A percentile compares a stretch with the other conserved stretches of the same genome.
Conservation (phyloP, 2,329 filamentous ascomycete genomes). For the Leptographium galeiforme region DNA sequence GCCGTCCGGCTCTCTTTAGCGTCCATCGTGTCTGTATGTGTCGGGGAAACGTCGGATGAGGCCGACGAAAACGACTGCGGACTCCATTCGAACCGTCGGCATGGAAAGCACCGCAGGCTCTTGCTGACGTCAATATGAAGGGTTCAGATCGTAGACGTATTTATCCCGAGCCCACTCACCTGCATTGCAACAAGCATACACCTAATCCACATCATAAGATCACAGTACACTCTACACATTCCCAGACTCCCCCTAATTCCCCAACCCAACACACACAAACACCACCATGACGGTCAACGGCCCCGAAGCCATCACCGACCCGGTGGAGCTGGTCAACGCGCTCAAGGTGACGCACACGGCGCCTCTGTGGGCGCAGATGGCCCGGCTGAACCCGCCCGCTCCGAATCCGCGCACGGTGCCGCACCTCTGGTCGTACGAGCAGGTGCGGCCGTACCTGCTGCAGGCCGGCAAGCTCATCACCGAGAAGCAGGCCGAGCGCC, state of each 20-base stretch:
- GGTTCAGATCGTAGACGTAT: no score
- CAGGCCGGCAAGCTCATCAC: slow-evolving; percentile 19
- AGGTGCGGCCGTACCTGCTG: slow-evolving; percentile 19
- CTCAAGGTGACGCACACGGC: background rate
- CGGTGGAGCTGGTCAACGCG: background rate
- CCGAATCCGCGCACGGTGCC: slow-evolving; percentile 28
- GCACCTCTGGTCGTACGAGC: slow-evolving; percentile 19
- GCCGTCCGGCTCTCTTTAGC: background rate
- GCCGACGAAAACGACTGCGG: background rate
- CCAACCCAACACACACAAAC: background rate
- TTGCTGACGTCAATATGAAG: no score
- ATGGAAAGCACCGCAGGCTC: no score
- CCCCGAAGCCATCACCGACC: background rate
- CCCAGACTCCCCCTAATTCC: no score
- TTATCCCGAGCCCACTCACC: no score
- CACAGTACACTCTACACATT: no score
- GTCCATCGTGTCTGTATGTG: background rate
- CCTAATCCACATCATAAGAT: background rate
- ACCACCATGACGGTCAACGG: background rate
- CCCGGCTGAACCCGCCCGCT: slow-evolving; percentile 25
- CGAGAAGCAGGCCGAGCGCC: slow-evolving; percentile 22
- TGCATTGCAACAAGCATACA: background rate
- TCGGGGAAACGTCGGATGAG: background rate
- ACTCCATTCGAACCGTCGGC: no score
- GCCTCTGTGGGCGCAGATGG: slow-evolving; percentile 32